phyloP scores from a whole-genome alignment of 768 basidiomycete species.

The Rhizopogon sp. region DNA sequence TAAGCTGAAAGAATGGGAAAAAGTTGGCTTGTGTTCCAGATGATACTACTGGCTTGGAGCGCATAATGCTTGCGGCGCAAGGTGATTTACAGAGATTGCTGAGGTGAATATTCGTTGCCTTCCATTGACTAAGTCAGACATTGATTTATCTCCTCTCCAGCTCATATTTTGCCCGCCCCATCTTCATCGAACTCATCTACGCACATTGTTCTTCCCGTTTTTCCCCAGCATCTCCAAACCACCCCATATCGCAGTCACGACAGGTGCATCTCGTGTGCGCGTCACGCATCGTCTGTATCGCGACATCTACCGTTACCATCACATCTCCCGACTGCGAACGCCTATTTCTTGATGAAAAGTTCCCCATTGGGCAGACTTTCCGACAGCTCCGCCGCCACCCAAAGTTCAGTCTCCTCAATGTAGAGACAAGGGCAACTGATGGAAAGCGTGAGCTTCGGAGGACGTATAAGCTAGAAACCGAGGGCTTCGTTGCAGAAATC shows the following conservation, averaged over 20 bases:
- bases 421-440: conserved; percentile 29
- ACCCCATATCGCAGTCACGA: conserved; percentile 56
- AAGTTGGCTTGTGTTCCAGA: conserved; percentile 18
- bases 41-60: conserved; percentile 51
- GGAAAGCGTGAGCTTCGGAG: conserved; percentile 23
- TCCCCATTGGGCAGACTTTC: conserved; percentile 67
- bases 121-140: neutral
- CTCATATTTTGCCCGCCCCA: conserved; percentile 60
- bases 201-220: conserved; percentile 37
- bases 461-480: conserved; percentile 51
- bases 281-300: conserved; percentile 50
- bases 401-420: conserved; percentile 51
- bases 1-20: conserved; percentile 6
- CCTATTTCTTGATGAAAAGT: conserved; percentile 63
- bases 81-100: conserved; percentile 67
- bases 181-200: conserved; percentile 53
- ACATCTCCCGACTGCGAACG: conserved; percentile 50
- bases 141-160: conserved; percentile 26
- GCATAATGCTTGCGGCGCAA: conserved; percentile 63
- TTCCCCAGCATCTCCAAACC: conserved; percentile 35
- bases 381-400: conserved; percentile 48
- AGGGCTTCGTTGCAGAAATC: conserved; percentile 63
- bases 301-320: conserved; percentile 62
- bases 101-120: conserved; percentile 38
- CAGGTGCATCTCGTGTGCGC: conserved; percentile 61